Evolutionary conservation across 163 green algal species (phyloP).

Genomic region (Picocystis sp.): DNA sequence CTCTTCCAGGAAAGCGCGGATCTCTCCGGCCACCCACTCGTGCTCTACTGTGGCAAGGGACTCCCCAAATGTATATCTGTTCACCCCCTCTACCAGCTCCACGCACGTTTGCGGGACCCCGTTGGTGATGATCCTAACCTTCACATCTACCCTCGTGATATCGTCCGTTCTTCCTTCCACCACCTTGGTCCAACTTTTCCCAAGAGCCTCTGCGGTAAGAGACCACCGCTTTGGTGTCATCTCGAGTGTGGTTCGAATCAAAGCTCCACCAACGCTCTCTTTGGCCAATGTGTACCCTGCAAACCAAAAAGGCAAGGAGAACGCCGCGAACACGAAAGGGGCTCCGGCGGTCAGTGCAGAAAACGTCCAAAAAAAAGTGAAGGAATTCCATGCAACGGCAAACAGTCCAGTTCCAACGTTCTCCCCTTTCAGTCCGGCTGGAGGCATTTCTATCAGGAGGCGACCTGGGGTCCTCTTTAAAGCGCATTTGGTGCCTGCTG

Average conservation of each 20-base stretch:
- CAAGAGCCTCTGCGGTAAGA: slow-evolving; percentile 15
- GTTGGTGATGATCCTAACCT: too few relatives aligned
- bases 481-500: slow-evolving; percentile 15
- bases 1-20: slow-evolving; percentile 35
- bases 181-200: neutral
- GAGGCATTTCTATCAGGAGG: slow-evolving; percentile 43
- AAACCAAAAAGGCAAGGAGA: slow-evolving; percentile 64
- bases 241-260: slow-evolving; percentile 35
- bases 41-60: slow-evolving; percentile 39
- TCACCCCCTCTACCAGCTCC: slow-evolving; percentile 12
- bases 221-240: slow-evolving; percentile 29
- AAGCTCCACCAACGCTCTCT: slow-evolving; percentile 25
- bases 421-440: slow-evolving; percentile 18
- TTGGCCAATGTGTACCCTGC: slow-evolving; percentile 30
- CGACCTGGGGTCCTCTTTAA: slow-evolving; percentile 14
- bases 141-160: too few relatives aligned
- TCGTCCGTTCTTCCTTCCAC: neutral
- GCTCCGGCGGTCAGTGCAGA: slow-evolving; percentile 18
- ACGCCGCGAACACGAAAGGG: slow-evolving; percentile 52
- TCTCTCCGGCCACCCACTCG: slow-evolving; percentile 49
- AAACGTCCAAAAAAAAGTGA: slow-evolving; percentile 37
- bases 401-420: slow-evolving; percentile 25
- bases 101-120: neutral
- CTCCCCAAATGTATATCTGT: slow-evolving; percentile 32
- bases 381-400: slow-evolving; percentile 42